phyloP scores from a whole-genome alignment of 495 filamentous ascomycete genomes.

The Neurospora hispaniola region DNA sequence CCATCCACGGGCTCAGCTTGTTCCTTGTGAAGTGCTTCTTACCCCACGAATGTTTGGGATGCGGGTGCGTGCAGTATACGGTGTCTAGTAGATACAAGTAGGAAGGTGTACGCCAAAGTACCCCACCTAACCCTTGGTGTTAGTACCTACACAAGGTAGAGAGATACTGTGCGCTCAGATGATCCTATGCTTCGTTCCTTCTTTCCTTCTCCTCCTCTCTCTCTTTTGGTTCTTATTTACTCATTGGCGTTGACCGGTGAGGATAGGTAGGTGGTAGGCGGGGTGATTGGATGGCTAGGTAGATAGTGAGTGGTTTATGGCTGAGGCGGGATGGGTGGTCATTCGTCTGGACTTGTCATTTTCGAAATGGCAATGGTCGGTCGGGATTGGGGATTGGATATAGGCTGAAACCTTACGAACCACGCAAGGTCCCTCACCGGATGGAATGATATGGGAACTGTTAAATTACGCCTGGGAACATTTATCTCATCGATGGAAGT shows the following conservation, averaged over 20 bases:
- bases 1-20: background rate
- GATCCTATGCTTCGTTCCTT: background rate
- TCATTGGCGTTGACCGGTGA: background rate
- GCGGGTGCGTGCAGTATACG: background rate
- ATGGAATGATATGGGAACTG: background rate
- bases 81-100: background rate
- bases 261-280: background rate
- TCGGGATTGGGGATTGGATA: background rate
- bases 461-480: background rate
- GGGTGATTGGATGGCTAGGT: background rate
- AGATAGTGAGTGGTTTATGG: background rate
- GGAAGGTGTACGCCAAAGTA: background rate
- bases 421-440: background rate
- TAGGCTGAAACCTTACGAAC: background rate
- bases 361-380: background rate
- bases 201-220: background rate
- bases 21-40: background rate
- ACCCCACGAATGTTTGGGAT: background rate
- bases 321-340: background rate
- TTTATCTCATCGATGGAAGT: background rate
- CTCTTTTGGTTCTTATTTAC: background rate
- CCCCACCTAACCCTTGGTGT: background rate
- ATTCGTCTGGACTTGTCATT: background rate
- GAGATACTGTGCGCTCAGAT: background rate
- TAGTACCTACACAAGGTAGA: background rate